Conservation (phyloP, 2,329 filamentous ascomycete species). For the Venturia pyrina region DNA sequence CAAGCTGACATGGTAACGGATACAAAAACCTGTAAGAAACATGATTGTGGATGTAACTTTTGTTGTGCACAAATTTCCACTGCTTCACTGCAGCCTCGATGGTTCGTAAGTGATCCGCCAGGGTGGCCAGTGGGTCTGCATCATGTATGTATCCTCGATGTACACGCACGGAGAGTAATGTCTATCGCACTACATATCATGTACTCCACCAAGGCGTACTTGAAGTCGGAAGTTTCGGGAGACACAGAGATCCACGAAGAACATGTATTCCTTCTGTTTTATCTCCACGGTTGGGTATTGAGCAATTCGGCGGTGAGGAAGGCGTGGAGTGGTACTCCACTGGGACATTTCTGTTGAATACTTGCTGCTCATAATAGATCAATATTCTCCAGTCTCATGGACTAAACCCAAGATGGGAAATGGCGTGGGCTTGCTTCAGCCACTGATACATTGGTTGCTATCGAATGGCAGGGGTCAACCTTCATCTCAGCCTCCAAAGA, state of each 20-base stretch:
- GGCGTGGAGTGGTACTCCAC: background rate
- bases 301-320: background rate
- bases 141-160: background rate
- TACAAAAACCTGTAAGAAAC: background rate
- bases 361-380: too few species aligned
- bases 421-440: background rate
- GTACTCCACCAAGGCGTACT: background rate
- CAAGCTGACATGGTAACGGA: background rate
- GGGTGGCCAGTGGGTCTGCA: background rate
- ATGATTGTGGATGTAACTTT: background rate
- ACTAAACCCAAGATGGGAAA: background rate
- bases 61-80: background rate
- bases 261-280: background rate
- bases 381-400: background rate
- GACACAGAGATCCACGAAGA: background rate
- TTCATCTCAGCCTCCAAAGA: background rate
- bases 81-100: background rate
- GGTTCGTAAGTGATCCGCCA: background rate
- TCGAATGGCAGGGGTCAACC: background rate
- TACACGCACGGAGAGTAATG: background rate
- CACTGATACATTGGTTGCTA: background rate
- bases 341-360: background rate
- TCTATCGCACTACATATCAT: background rate
- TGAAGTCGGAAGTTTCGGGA: constrained; percentile 1
- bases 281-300: background rate